These are phyloP conservation scores for Lactarius indigo DNA, from an alignment of 768 basidiomycete genomes.

Conservation along the genomic window DNA sequence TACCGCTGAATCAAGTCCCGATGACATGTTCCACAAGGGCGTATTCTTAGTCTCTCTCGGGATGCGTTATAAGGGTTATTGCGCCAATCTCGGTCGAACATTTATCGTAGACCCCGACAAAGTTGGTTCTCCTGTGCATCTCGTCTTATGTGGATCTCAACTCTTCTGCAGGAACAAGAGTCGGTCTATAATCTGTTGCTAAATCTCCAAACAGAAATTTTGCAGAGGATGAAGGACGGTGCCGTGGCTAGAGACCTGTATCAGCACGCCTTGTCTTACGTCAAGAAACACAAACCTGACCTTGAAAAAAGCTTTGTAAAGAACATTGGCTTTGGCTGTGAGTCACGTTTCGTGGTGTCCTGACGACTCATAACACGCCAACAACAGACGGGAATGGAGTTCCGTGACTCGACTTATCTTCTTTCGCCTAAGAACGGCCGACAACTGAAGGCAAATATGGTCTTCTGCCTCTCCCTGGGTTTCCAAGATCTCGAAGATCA, in stretches of 20 bases:
- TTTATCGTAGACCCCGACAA: slow-evolving; percentile 94
- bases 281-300: slow-evolving; percentile 76
- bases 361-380: background rate
- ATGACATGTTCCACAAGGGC: slow-evolving; percentile 81
- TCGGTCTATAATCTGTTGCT: slow-evolving; percentile 77
- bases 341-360: slow-evolving; percentile 29
- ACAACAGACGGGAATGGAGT: slow-evolving; percentile 88
- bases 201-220: slow-evolving; percentile 70
- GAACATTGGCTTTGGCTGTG: slow-evolving; percentile 86
- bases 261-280: slow-evolving; percentile 61
- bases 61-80: slow-evolving; percentile 89
- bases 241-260: slow-evolving; percentile 77
- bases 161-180: slow-evolving; percentile 75
- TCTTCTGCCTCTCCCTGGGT: slow-evolving; percentile 79
- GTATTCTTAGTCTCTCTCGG: slow-evolving; percentile 87
- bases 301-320: slow-evolving; percentile 84
- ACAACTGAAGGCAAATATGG: slow-evolving; percentile 72
- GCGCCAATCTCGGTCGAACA: slow-evolving; percentile 87
- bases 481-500: slow-evolving; percentile 79
- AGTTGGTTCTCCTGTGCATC: slow-evolving; percentile 39
- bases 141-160: slow-evolving; percentile 5
- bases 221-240: slow-evolving; percentile 77
- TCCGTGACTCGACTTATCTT: slow-evolving; percentile 83
- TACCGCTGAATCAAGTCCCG: slow-evolving; percentile 79
- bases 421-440: slow-evolving; percentile 78